phyloP scores from a whole-genome alignment of 2,329 filamentous ascomycete species.

The Fonsecaea pedrosoi region DNA sequence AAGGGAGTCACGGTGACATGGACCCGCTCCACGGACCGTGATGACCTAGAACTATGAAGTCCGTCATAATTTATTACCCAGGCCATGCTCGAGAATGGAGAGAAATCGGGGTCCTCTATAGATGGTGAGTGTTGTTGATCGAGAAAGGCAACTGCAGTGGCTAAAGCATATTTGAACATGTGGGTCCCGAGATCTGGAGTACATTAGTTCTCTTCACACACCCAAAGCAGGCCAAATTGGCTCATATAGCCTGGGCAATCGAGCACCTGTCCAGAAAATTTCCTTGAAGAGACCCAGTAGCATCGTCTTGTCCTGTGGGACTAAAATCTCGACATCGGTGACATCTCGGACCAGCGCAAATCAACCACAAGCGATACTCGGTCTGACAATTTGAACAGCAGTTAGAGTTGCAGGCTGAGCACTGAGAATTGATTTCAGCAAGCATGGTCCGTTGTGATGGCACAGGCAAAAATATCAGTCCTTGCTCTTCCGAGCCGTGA shows the following conservation, averaged over 20 bases:
- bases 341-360: neutral
- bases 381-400: neutral
- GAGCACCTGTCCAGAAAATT: too few species aligned
- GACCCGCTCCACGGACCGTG: neutral
- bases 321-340: neutral
- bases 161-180: too few species aligned
- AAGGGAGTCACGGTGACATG: neutral
- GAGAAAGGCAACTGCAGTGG: too few species aligned
- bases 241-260: too few species aligned
- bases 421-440: neutral
- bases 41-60: neutral
- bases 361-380: neutral
- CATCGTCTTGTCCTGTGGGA: neutral
- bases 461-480: constrained; percentile 9
- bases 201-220: too few species aligned
- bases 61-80: neutral
- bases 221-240: too few species aligned
- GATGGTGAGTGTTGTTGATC: neutral
- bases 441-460: neutral
- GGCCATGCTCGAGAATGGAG: neutral
- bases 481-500: neutral
- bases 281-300: neutral
- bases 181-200: too few species aligned
- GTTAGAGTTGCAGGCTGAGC: neutral
- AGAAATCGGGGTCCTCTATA: neutral